A percentile compares a stretch with the other conserved stretches of the same genome.
phyloP scores from a whole-genome alignment of 495 filamentous ascomycete genomes.

The Podospora fimiseda region DNA sequence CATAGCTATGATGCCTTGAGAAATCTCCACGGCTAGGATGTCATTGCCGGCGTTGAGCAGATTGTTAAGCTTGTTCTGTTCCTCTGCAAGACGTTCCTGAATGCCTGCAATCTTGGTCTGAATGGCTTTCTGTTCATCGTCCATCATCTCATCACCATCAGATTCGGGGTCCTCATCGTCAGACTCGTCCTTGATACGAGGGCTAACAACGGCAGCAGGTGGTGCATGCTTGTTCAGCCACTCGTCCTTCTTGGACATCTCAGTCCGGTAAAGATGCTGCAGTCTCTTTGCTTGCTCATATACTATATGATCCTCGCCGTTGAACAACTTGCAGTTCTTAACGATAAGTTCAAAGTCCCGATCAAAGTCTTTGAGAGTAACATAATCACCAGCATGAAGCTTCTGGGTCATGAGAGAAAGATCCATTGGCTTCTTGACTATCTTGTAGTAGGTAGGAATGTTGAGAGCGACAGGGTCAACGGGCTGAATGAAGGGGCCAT shows the following conservation, averaged over 20 bases:
- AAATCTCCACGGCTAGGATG: slow-evolving; percentile 54
- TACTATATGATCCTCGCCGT: slow-evolving; percentile 69
- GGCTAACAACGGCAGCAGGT: slow-evolving; percentile 33
- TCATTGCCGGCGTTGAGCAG: slow-evolving; percentile 64
- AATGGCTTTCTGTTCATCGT: slow-evolving; percentile 17
- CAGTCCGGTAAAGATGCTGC: slow-evolving; percentile 62
- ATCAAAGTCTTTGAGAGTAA: slow-evolving; percentile 78
- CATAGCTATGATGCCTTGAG: slow-evolving; percentile 40
- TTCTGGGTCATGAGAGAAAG: slow-evolving; percentile 69
- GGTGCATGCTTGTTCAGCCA: slow-evolving; percentile 73
- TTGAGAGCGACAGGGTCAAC: slow-evolving; percentile 93
- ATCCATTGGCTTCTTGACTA: slow-evolving; percentile 97
- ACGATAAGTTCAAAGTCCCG: slow-evolving; percentile 76
- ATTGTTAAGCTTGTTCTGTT: slow-evolving; percentile 58
- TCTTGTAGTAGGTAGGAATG: slow-evolving; percentile 85
- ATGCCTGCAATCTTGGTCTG: slow-evolving; percentile 17
- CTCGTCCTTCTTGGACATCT: slow-evolving; percentile 66
- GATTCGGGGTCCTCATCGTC: slow-evolving; percentile 40
- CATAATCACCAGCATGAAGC: slow-evolving; percentile 73
- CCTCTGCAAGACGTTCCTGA: slow-evolving; percentile 41
- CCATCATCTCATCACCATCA: slow-evolving; percentile 29
- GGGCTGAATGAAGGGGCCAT: slow-evolving; percentile 66
- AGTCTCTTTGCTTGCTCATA: slow-evolving; percentile 62
- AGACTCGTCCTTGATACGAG: slow-evolving; percentile 55
- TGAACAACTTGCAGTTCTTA: slow-evolving; percentile 87